Conservation (phyloP, 164 flowering plant genomes). For the grape (Vitis vinifera) region ASM3070453v1 NC_081811.1:7198001-7198500, state of each 20-base stretch:
- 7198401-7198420: constrained; percentile 51
- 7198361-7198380: constrained; percentile 36
- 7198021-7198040: not conserved
- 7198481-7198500: constrained; percentile 61
- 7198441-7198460: constrained; percentile 85
- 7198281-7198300: constrained; percentile 17
- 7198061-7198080: no score
- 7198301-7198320: constrained; percentile 45
- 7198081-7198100: no score
- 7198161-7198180: no score
- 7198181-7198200: no score
- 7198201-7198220: no score
- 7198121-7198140: no score
- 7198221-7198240: no score
- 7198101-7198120: no score
- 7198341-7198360: constrained; percentile 15
- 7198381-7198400: constrained; percentile 77
- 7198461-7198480: constrained; percentile 68
- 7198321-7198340: constrained; percentile 36
- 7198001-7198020: not conserved
- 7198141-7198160: no score
- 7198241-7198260: not conserved
- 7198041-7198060: not conserved
- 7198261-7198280: constrained; percentile 16
- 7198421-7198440: constrained; percentile 58